phyloP scores from a whole-genome alignment of 2,329 filamentous ascomycete genomes.

The Arachnopeziza araneosa region DNA sequence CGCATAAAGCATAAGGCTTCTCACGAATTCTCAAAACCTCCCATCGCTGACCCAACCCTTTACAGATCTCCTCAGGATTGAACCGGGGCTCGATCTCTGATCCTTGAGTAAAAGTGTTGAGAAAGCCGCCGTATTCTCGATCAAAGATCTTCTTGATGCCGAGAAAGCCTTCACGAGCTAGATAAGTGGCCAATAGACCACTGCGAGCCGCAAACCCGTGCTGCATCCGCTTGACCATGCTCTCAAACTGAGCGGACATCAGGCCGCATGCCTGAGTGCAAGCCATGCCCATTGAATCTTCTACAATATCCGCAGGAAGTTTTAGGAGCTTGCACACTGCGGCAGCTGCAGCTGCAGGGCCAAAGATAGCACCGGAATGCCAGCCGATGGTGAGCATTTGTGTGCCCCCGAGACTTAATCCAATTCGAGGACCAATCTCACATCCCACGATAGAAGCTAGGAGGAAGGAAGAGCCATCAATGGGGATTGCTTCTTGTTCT shows the following conservation, averaged over 20 bases:
- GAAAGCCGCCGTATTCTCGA: background rate
- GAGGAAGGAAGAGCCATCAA: background rate
- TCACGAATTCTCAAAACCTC: background rate
- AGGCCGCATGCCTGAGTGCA: background rate
- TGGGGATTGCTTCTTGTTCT: background rate
- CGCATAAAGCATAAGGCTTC: background rate
- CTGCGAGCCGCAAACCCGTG: background rate
- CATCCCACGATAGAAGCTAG: background rate
- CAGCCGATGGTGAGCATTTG: background rate
- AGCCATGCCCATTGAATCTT: background rate
- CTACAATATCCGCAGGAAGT: background rate
- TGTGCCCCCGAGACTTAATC: background rate
- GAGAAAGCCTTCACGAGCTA: background rate
- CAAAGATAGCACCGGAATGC: background rate
- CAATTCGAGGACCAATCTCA: background rate
- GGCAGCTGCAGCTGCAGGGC: too few species aligned
- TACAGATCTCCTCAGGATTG: background rate
- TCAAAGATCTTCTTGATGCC: background rate
- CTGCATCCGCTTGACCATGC: background rate
- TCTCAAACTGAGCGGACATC: background rate
- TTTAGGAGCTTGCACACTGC: background rate
- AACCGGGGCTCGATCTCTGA: background rate
- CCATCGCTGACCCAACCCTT: background rate
- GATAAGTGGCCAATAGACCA: background rate
- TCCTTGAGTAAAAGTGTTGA: background rate